phyloP scores from a whole-genome alignment of 2,329 filamentous ascomycete species.

The Chaetomiaceae sp. region DNA sequence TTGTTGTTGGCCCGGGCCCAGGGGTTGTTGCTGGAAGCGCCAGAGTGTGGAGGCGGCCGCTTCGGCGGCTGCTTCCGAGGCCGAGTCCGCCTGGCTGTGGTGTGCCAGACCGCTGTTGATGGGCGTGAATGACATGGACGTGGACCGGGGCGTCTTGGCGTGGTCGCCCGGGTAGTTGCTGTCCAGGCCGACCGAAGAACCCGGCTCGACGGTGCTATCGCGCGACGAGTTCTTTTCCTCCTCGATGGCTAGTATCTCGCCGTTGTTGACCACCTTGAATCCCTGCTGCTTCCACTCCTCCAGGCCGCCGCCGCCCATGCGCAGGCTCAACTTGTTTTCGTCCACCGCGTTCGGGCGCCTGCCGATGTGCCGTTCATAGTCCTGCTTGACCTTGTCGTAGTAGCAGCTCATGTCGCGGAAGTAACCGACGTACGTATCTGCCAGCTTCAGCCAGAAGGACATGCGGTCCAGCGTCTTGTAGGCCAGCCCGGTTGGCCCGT shows the following conservation, averaged over 20 bases:
- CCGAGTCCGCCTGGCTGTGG: conserved; percentile 1
- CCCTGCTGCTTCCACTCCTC: conserved; percentile 48
- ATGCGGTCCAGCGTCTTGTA: conserved; percentile 48
- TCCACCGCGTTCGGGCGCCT: conserved; percentile 20
- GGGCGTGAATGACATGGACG: conserved; percentile 36
- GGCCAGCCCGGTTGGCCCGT: conserved; percentile 43
- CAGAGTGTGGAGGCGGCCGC: conserved; percentile 13
- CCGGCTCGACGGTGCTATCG: conserved; percentile 31
- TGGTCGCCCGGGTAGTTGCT: conserved; percentile 21
- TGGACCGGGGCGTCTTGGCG: conserved; percentile 28
- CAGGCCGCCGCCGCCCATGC: conserved; percentile 46
- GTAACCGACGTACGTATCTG: conserved; percentile 49
- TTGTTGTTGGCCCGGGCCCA: background rate
- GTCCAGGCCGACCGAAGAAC: conserved; percentile 28
- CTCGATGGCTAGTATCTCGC: conserved; percentile 35
- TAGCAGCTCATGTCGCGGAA: conserved; percentile 50
- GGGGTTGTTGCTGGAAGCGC: conserved; percentile 10
- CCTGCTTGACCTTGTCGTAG: conserved; percentile 46
- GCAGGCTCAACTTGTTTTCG: conserved; percentile 36
- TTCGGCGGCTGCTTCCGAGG: conserved; percentile 6
- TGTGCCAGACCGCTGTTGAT: conserved; percentile 31
- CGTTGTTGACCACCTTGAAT: conserved; percentile 40
- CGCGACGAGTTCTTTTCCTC: conserved; percentile 27
- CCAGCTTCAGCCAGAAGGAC: conserved; percentile 50
- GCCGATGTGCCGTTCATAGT: conserved; percentile 37